phyloP scores from a whole-genome alignment of 345 rosid species.

The Mangifera indica region DNA sequence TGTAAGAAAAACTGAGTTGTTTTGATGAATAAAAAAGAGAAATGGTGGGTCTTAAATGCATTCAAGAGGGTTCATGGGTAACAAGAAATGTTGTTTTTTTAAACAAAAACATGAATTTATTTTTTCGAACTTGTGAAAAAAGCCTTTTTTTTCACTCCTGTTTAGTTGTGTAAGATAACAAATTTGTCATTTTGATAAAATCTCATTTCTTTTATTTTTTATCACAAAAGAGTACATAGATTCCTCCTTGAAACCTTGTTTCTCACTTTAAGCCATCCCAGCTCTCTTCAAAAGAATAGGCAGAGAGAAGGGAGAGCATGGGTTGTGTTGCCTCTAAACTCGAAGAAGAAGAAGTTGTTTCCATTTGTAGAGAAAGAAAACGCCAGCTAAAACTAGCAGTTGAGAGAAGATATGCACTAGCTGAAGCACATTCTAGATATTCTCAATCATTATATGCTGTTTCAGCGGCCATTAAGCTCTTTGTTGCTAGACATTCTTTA shows the following conservation, averaged over 20 bases:
- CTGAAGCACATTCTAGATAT: conserved; percentile 67
- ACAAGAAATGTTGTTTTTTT: conserved; percentile 6
- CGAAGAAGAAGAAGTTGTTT: conserved; percentile 70
- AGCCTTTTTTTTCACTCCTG: conserved; percentile 17
- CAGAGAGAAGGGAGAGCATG: conserved; percentile 30
- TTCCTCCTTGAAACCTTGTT: conserved; percentile 30
- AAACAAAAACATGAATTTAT: conserved; percentile 22
- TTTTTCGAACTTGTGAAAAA: conserved; percentile 18
- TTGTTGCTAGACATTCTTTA: conserved; percentile 67
- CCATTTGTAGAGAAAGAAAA: conserved; percentile 65
- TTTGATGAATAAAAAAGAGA: not conserved
- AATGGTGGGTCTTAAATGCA: conserved; percentile 1
- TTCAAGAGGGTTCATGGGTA: conserved; percentile 12
- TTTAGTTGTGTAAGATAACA: conserved; percentile 4
- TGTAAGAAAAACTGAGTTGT: not conserved
- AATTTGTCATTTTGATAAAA: conserved; percentile 22
- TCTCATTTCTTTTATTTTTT: conserved; percentile 29
- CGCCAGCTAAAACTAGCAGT: conserved; percentile 55
- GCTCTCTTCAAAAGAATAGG: not conserved
- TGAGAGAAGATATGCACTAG: conserved; percentile 56
- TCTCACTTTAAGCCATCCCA: conserved; percentile 21
- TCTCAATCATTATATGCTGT: conserved; percentile 69
- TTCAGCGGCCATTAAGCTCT: conserved; percentile 64
- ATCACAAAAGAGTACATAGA: conserved; percentile 27
- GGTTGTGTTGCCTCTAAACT: conserved; percentile 74